A percentile compares a stretch with the other conserved stretches of the same genome.
These are phyloP conservation scores for Scleromitrula shiraiana DNA, from an alignment of 2,329 filamentous ascomycete genomes.

Conservation along the genomic window DNA sequence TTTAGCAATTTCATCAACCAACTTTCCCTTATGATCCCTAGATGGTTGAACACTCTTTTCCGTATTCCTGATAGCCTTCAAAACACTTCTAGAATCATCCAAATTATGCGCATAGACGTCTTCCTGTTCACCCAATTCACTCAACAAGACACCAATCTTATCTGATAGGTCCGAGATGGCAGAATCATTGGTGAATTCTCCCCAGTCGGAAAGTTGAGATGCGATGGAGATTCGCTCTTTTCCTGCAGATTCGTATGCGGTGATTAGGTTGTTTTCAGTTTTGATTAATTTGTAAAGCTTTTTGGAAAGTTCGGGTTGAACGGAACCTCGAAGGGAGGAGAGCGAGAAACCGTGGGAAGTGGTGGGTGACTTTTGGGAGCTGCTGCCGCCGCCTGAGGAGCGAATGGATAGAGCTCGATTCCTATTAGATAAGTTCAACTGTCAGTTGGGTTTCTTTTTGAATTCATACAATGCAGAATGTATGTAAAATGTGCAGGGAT, in stretches of 20 bases:
- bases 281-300: conserved; percentile 91
- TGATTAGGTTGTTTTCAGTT: conserved; percentile 81
- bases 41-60: conserved; percentile 93
- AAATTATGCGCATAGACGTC: conserved; percentile 78
- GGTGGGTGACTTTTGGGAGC: conserved; percentile 26
- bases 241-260: conserved; percentile 74
- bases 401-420: conserved; percentile 69
- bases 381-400: conserved; percentile 37
- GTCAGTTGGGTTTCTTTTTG: too few relatives aligned
- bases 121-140: conserved; percentile 91
- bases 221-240: conserved; percentile 81
- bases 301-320: conserved; percentile 82
- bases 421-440: conserved; percentile 37
- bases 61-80: conserved; percentile 93
- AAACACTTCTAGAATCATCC: conserved; percentile 71
- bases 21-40: conserved; percentile 77
- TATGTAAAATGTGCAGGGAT: not conserved
- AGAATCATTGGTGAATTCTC: conserved; percentile 83
- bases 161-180: conserved; percentile 87
- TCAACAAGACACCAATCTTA: conserved; percentile 87
- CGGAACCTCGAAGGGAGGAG: conserved; percentile 73
- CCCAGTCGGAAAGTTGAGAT: conserved; percentile 91
- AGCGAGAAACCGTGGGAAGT: conserved; percentile 68
- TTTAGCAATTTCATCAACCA: conserved; percentile 85
- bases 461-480: too few relatives aligned